A percentile compares a stretch with the other conserved stretches of the same genome.
Evolutionary conservation across 768 basidiomycete genomes (phyloP).

Genomic region (Dendrothele bispora): DNA sequence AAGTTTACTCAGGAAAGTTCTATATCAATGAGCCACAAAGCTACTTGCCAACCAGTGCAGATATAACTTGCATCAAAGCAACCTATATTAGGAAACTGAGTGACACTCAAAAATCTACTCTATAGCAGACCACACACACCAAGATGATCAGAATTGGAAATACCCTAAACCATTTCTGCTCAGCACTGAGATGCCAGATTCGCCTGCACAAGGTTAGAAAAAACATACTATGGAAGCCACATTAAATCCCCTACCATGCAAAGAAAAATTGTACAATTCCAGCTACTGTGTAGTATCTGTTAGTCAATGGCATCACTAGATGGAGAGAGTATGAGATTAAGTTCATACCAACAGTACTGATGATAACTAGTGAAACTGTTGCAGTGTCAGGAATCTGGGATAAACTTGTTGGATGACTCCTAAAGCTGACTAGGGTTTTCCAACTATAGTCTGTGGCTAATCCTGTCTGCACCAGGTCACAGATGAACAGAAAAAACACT

Average conservation of each 20-base stretch:
- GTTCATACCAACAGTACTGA: conserved; percentile 14
- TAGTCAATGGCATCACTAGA: too few species aligned
- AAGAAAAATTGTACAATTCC: conserved; percentile 21
- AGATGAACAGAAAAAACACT: conserved; percentile 12
- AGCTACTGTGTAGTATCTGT: conserved; percentile 16
- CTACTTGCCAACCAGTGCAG: conserved; percentile 5
- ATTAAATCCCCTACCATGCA: conserved; percentile 20
- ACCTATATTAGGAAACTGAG: conserved; percentile 2
- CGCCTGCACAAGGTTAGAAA: background rate
- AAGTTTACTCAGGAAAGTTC: background rate
- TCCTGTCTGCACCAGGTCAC: conserved; percentile 19
- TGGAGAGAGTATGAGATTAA: background rate
- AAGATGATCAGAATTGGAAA: background rate
- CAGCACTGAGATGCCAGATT: conserved; percentile 6
- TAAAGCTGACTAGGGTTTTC: conserved; percentile 16
- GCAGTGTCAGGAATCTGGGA: conserved; percentile 12
- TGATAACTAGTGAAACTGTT: conserved; percentile 11
- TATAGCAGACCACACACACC: background rate
- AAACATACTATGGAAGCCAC: background rate
- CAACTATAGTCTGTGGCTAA: conserved; percentile 18
- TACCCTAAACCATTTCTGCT: background rate
- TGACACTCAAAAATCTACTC: background rate
- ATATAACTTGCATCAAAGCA: conserved; percentile 11
- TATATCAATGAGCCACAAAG: background rate
- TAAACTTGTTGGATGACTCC: conserved; percentile 17